Conservation (phyloP, 2,329 filamentous ascomycete genomes). For the Zalaria sp. region DNA sequence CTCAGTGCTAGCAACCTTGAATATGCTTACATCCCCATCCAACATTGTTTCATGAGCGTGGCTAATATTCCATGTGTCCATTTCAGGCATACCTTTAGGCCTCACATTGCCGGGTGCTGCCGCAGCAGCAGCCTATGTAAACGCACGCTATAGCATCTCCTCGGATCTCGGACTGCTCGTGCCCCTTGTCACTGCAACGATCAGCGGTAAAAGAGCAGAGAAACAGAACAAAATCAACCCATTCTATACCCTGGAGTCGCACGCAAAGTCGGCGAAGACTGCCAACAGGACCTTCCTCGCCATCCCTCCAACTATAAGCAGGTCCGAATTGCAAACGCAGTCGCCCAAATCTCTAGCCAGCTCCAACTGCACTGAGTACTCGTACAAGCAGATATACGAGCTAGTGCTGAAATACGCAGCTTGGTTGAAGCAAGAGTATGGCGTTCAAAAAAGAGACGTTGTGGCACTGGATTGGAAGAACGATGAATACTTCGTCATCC, state of each 20-base stretch:
- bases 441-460: slow-evolving; percentile 56
- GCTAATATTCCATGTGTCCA: background rate
- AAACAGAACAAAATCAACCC: slow-evolving; percentile 47
- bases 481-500: slow-evolving; percentile 60
- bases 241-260: slow-evolving; percentile 62
- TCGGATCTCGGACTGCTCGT: slow-evolving; percentile 51
- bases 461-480: slow-evolving; percentile 75
- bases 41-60: too few species aligned
- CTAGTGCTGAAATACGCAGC: slow-evolving; percentile 55
- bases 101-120: slow-evolving; percentile 33
- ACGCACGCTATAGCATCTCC: slow-evolving; percentile 52
- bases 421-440: slow-evolving; percentile 54
- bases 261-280: slow-evolving; percentile 42
- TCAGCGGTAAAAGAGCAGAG: slow-evolving; percentile 36
- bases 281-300: slow-evolving; percentile 15
- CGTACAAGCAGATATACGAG: slow-evolving; percentile 64
- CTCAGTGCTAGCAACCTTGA: too few species aligned
- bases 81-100: slow-evolving; percentile 3
- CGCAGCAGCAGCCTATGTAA: slow-evolving; percentile 62
- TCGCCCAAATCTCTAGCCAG: background rate
- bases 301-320: slow-evolving; percentile 12
- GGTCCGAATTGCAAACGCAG: slow-evolving; percentile 10
- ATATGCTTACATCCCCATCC: too few species aligned
- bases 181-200: slow-evolving; percentile 16
- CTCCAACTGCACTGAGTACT: slow-evolving; percentile 36